Evolutionary conservation across 1,139 yeast species (phyloP), one percentile per base, ranked within the genome.

Genomic region (Pichia sp.): DNA sequence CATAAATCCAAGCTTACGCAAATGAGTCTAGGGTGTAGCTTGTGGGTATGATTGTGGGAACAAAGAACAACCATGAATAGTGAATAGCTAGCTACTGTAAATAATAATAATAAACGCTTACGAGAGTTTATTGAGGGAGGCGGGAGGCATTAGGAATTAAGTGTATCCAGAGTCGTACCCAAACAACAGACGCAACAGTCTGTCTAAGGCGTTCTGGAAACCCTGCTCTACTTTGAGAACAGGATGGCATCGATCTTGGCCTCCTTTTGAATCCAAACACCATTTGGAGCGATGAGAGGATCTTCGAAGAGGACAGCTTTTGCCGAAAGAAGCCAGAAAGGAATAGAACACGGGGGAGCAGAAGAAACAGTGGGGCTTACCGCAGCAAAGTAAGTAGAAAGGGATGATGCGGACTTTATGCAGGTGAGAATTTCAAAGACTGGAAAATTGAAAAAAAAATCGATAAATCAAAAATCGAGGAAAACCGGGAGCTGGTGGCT

Each of bases 301-400:
- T 74, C 82, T 75, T 75, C 82, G 82, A 75, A 74, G 79, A 72
- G 67, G 80, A 72, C n/a, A n/a, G n/a, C 78, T 34, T 38, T 41
- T 43, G 14, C 6, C 12, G 10, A 5, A 11, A 15, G 16, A 14
- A 25, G 27, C 14, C 14, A 23, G 26, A 23, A 23, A 11, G 26
- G 13, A 7, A 15, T 7, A n/a, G n/a, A 7, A 23, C 11, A 11
- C 12, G n/a, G n/a, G n/a, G 6, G n/a, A 23, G n/a, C 40, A 28
- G 32, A 22, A 18, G 6, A 16, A 17, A 26, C 24, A 15, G 14
- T 6, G 14, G 29, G 11, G 15, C 11, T 12, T 10, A n/a, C 27
- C 3, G 9, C 27, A n/a, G 2, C 16, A 11, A 12, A 26, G 14
- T 25, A 28, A 36, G 25, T 15, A 29, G 14, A 24, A 26, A 20